Conservation (phyloP, 148 eudicot species). For the Nepenthes gracilis region DNA sequence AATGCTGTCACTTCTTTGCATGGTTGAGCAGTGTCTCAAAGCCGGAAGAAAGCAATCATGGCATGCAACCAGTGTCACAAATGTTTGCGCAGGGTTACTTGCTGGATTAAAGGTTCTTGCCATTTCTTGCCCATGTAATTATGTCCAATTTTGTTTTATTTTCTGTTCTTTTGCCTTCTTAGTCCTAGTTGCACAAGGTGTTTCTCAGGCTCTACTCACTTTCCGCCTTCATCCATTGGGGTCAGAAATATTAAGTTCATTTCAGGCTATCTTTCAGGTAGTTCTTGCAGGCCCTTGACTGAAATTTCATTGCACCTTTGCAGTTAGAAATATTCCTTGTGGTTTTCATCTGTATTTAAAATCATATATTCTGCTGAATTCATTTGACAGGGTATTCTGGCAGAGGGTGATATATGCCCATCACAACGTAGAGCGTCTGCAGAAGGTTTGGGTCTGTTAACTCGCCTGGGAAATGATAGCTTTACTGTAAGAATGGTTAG, state of each 20-base stretch:
- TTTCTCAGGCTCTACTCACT: constrained; percentile 66
- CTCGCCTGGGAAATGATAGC: constrained; percentile 82
- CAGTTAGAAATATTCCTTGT: constrained; percentile 1
- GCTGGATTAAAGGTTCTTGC: constrained; percentile 80
- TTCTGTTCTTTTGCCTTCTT: constrained; percentile 6
- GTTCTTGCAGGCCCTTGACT: constrained; percentile 4
- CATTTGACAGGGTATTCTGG: constrained; percentile 58
- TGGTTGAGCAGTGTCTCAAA: constrained; percentile 78
- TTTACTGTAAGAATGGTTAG: constrained; percentile 92
- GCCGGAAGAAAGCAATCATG: constrained; percentile 73
- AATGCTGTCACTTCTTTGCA: constrained; percentile 70
- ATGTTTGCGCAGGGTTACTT: constrained; percentile 83
- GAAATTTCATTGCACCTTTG: constrained; percentile 6
- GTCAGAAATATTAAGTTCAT: constrained; percentile 50
- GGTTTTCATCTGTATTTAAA: background rate
- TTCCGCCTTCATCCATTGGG: constrained; percentile 71
- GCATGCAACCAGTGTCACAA: constrained; percentile 67
- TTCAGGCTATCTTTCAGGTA: constrained; percentile 92
- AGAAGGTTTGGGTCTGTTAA: constrained; percentile 92
- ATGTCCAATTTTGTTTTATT: background rate
- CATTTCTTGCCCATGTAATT: constrained; percentile 8
- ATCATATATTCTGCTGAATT: constrained; percentile 3
- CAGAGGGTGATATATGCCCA: constrained; percentile 86
- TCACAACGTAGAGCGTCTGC: constrained; percentile 90
- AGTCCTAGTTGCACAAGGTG: constrained; percentile 9